Evolutionary conservation across 208 protist genomes (phyloP).

Genomic region (Acanthamoeba castellanii): DNA sequence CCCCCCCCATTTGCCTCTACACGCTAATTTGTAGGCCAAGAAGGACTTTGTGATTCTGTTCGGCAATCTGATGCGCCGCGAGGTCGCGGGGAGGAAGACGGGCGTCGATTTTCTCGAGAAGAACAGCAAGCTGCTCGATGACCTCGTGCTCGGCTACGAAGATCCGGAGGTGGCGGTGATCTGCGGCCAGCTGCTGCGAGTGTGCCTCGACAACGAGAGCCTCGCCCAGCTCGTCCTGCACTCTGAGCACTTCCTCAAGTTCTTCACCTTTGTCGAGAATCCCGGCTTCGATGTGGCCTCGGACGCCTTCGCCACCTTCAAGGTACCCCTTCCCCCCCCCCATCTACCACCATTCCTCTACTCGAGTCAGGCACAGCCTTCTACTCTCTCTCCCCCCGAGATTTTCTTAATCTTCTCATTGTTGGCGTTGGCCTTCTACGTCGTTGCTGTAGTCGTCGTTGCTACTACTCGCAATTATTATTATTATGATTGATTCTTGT

Average conservation of each 20-base stretch:
- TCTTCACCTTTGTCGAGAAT: slow-evolving; percentile 92
- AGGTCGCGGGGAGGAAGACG: neutral
- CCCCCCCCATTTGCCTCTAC: neutral
- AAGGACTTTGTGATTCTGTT: slow-evolving; percentile 70
- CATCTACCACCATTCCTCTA: too few relatives aligned
- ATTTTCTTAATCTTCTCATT: too few relatives aligned
- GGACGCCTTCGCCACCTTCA: slow-evolving; percentile 94
- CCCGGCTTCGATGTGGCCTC: slow-evolving; percentile 92
- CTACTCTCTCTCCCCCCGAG: too few relatives aligned
- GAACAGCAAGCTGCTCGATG: slow-evolving; percentile 50
- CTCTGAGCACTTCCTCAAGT: slow-evolving; percentile 73
- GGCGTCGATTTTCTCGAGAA: slow-evolving; percentile 46
- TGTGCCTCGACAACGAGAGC: slow-evolving; percentile 43
- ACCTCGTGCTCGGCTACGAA: slow-evolving; percentile 46
- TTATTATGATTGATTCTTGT: too few relatives aligned
- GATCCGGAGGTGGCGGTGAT: slow-evolving; percentile 4
- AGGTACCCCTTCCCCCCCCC: slow-evolving; percentile 75
- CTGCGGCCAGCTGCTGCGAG: slow-evolving; percentile 42
- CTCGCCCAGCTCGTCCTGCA: slow-evolving; percentile 21
- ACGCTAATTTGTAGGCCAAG: slow-evolving; percentile 22
- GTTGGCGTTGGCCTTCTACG: too few relatives aligned
- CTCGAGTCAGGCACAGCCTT: too few relatives aligned
- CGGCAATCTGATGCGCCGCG: slow-evolving; percentile 57
- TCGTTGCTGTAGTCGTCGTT: too few relatives aligned
- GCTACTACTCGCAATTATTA: too few relatives aligned